Evolutionary conservation across 306 rosid species (phyloP).

Genomic region (Bauhinia variegata): DNA sequence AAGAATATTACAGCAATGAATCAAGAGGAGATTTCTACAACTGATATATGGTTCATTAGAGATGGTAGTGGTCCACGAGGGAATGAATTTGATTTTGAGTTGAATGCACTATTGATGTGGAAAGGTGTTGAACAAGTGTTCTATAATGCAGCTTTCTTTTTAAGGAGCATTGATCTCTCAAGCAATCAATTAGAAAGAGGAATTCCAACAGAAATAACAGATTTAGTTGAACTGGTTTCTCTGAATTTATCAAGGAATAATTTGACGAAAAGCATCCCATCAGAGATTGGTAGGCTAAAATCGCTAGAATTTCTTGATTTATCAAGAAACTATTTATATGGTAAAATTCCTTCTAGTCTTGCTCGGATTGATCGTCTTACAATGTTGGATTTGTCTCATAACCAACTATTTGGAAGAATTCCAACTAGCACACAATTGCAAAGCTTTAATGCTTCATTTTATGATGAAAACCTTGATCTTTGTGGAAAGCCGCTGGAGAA

Average conservation of each 20-base stretch:
- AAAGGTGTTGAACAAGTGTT: slow-evolving; percentile 27
- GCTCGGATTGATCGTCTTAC: slow-evolving; percentile 7
- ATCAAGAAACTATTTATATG: slow-evolving; percentile 23
- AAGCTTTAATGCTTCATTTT: slow-evolving; percentile 9
- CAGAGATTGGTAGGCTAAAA: neutral
- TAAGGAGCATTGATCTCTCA: slow-evolving; percentile 34
- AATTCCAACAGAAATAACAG: neutral
- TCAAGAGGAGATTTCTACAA: neutral
- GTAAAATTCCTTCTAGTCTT: slow-evolving; percentile 31
- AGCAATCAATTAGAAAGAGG: slow-evolving; percentile 9
- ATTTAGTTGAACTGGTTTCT: neutral
- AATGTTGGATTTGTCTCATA: slow-evolving; percentile 25
- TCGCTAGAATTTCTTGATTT: slow-evolving; percentile 28
- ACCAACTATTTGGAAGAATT: slow-evolving; percentile 20
- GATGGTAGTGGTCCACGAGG: too few species aligned
- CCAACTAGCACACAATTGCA: slow-evolving; percentile 32
- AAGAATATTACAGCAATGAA: slow-evolving; percentile 31
- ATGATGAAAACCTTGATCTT: slow-evolving; percentile 24
- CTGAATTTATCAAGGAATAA: slow-evolving; percentile 38
- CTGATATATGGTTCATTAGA: neutral
- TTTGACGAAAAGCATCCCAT: neutral
- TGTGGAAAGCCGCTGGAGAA: slow-evolving; percentile 30
- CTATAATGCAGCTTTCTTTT: fast-evolving
- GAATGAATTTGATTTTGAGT: neutral
- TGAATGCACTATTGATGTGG: slow-evolving; percentile 32